Conservation (phyloP, 768 basidiomycete genomes). For the Dictyophora rubrovolvata region DNA sequence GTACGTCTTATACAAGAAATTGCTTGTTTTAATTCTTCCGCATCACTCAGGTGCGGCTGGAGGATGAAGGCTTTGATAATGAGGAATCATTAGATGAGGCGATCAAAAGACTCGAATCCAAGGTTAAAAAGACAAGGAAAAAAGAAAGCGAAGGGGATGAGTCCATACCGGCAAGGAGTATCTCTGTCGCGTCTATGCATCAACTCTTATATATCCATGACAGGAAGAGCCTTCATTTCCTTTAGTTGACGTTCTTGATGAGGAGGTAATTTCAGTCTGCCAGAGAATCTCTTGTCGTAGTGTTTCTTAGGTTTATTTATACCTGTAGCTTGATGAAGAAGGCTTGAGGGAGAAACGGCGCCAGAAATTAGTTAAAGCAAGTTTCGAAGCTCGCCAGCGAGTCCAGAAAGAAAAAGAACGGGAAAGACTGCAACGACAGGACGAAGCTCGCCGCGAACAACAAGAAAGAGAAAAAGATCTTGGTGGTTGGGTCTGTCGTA, state of each 20-base stretch:
- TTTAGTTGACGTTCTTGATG: slow-evolving; percentile 84
- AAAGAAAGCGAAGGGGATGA: slow-evolving; percentile 73
- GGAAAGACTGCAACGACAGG: slow-evolving; percentile 58
- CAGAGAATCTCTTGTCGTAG: background rate
- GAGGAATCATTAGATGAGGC: slow-evolving; percentile 71
- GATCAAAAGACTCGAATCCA: slow-evolving; percentile 77
- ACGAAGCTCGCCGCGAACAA: slow-evolving; percentile 17
- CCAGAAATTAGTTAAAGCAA: slow-evolving; percentile 87
- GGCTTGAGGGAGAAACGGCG: slow-evolving; percentile 88
- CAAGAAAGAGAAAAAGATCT: slow-evolving; percentile 60
- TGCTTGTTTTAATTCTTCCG: slow-evolving; percentile 1
- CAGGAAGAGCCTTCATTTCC: slow-evolving; percentile 84
- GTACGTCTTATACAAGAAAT: slow-evolving; percentile 26
- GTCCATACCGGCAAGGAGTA: slow-evolving; percentile 35
- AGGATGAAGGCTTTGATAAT: slow-evolving; percentile 62
- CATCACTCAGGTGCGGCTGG: slow-evolving; percentile 40
- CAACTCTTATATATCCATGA: slow-evolving; percentile 2
- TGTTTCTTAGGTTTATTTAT: background rate
- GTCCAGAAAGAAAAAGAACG: slow-evolving; percentile 80
- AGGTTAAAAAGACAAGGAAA: slow-evolving; percentile 67
- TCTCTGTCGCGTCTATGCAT: slow-evolving; percentile 1
- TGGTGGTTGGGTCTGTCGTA: slow-evolving; percentile 58
- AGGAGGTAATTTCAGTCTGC: slow-evolving; percentile 45
- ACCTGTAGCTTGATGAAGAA: slow-evolving; percentile 70
- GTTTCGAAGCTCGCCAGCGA: slow-evolving; percentile 82